Evolutionary conservation across 2,329 filamentous ascomycete genomes (phyloP).

Genomic region (Penicillium sp.): DNA sequence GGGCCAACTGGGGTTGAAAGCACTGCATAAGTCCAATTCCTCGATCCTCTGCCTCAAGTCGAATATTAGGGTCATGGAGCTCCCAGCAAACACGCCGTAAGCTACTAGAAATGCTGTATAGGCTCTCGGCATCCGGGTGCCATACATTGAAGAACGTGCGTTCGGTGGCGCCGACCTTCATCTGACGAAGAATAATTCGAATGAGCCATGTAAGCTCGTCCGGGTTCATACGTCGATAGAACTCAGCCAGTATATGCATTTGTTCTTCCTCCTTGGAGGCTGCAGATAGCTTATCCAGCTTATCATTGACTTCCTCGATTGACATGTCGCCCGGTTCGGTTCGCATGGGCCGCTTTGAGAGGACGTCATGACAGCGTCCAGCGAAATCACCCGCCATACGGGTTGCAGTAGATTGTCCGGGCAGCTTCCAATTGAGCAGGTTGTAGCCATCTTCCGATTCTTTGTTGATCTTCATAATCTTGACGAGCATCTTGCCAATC

Average conservation of each 20-base stretch:
- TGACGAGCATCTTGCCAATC: conserved; percentile 87
- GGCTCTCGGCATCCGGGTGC: conserved; percentile 72
- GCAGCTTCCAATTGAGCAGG: conserved; percentile 88
- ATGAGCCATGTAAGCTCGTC: conserved; percentile 94
- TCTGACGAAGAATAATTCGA: conserved; percentile 82
- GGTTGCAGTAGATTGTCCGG: conserved; percentile 63
- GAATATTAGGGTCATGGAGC: conserved; percentile 68
- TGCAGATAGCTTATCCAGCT: conserved; percentile 74
- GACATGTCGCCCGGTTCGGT: conserved; percentile 73
- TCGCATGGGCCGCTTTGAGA: conserved; percentile 78
- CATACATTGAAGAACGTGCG: conserved; percentile 82
- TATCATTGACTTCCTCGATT: conserved; percentile 84
- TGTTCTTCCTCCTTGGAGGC: conserved; percentile 82
- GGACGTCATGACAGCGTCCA: conserved; percentile 79
- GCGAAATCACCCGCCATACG: conserved; percentile 87
- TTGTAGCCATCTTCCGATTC: conserved; percentile 85
- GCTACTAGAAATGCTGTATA: conserved; percentile 90
- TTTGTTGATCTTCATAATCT: conserved; percentile 86
- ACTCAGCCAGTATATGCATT: conserved; percentile 73
- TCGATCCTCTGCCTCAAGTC: conserved; percentile 72
- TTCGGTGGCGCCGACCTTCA: conserved; percentile 76
- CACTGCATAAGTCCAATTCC: conserved; percentile 85
- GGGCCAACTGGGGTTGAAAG: conserved; percentile 92
- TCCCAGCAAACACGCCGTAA: conserved; percentile 94
- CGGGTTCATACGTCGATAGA: conserved; percentile 89